Percentiles rank a stretch among this genome's conserved stretches.
phyloP scores from a whole-genome alignment of 2,329 filamentous ascomycete genomes.

The Ceratocystis lukuohia region DNA sequence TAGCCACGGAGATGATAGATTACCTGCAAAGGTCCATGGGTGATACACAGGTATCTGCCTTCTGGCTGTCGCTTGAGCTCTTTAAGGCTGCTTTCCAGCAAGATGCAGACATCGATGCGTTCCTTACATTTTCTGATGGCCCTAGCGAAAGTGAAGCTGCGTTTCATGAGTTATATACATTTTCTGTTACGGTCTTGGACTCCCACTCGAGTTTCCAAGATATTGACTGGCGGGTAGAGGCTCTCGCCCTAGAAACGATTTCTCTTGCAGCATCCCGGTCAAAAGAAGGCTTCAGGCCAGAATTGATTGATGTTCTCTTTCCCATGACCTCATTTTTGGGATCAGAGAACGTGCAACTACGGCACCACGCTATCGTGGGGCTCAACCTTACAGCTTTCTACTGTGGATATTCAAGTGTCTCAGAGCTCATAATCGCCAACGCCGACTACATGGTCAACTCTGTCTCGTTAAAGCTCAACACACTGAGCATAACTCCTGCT shows the following conservation, averaged over 20 bases:
- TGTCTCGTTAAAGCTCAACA: constrained; percentile 75
- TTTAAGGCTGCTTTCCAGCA: constrained; percentile 43
- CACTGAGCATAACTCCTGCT: constrained; percentile 81
- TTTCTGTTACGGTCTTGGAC: constrained; percentile 50
- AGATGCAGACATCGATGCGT: constrained; percentile 46
- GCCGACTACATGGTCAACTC: constrained; percentile 96
- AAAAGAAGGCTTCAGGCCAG: constrained; percentile 57
- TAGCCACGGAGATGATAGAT: constrained; percentile 54
- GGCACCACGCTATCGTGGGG: constrained; percentile 68
- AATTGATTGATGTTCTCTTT: constrained; percentile 84
- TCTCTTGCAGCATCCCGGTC: constrained; percentile 60
- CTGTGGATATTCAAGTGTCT: constrained; percentile 62
- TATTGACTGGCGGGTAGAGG: constrained; percentile 58
- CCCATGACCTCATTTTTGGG: constrained; percentile 82
- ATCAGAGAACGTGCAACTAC: constrained; percentile 51
- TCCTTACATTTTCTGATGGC: constrained; percentile 40
- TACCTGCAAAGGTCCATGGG: constrained; percentile 42
- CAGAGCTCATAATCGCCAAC: constrained; percentile 73
- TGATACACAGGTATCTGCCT: constrained; percentile 51
- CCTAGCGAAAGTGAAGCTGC: constrained; percentile 34
- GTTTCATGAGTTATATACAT: constrained; percentile 54
- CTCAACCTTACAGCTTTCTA: constrained; percentile 65
- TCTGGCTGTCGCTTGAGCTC: constrained; percentile 68
- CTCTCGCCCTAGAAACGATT: constrained; percentile 67
- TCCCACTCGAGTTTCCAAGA: constrained; percentile 37